Evolutionary conservation across 108 stramenopile species (phyloP).

Genomic region (Cylindrotheca closterium): DNA sequence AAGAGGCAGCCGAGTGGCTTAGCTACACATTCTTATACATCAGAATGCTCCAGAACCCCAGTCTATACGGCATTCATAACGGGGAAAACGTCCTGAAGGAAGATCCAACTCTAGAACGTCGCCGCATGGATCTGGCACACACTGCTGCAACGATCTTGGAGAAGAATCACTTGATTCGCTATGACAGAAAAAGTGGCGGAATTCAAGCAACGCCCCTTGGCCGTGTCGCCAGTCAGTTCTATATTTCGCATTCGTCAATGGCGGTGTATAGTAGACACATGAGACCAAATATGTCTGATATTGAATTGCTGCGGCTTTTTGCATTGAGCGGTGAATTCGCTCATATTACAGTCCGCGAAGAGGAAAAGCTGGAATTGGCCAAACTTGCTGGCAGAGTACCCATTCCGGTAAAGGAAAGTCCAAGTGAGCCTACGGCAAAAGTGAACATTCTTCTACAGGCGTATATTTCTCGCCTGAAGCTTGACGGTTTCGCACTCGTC

Average conservation of each 20-base stretch:
- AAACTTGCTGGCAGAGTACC: constrained; percentile 96
- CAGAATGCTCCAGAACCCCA: constrained; percentile 95
- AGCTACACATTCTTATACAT: constrained; percentile 99
- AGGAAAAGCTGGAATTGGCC: constrained; percentile 96
- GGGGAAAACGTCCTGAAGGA: constrained; percentile 65
- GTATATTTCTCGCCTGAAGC: constrained; percentile 94
- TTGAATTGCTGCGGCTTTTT: constrained; percentile 96
- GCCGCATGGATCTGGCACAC: constrained; percentile 91
- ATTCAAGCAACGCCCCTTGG: constrained; percentile 95
- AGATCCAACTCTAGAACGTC: constrained; percentile 88
- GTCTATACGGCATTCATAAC: constrained; percentile 81
- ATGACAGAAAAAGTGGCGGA: constrained; percentile 91
- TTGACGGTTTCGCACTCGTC: constrained; percentile 98
- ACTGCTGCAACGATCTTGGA: constrained; percentile 91
- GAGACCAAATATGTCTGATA: constrained; percentile 96
- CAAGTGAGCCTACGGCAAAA: constrained; percentile 93
- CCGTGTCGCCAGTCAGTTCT: constrained; percentile 96
- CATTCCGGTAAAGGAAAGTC: constrained; percentile 96
- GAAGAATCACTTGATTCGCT: constrained; percentile 89
- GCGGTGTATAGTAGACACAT: constrained; percentile 94
- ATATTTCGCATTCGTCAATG: constrained; percentile 96
- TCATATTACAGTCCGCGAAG: constrained; percentile 95
- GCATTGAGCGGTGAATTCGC: constrained; percentile 95
- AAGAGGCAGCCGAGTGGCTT: constrained; percentile 96
- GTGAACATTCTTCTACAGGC: constrained; percentile 98